phyloP scores from a whole-genome alignment of 2,329 filamentous ascomycete genomes.

The Fusarium subtropicale region DNA sequence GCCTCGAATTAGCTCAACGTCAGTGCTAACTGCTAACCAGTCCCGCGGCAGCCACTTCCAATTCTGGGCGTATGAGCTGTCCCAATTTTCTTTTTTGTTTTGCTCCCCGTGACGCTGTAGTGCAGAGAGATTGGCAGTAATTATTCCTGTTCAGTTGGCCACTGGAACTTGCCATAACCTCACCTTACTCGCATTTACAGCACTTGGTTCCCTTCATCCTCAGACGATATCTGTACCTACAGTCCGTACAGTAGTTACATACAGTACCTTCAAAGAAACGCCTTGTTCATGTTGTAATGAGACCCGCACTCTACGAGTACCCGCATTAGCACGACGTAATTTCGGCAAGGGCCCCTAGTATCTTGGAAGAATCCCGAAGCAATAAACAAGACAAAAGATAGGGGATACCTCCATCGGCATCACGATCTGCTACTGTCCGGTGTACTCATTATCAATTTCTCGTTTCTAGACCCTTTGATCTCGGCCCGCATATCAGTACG shows the following conservation, averaged over 20 bases:
- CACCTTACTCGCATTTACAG: background rate
- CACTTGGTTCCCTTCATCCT: background rate
- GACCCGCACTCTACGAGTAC: constrained; percentile 43
- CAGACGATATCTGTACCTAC: background rate
- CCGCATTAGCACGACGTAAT: constrained; percentile 47
- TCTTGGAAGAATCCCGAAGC: constrained; percentile 30
- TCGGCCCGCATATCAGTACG: constrained; percentile 26
- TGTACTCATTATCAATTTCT: constrained; percentile 5
- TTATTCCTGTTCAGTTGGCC: constrained; percentile 26
- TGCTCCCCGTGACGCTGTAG: constrained; percentile 5
- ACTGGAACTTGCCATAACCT: constrained; percentile 25
- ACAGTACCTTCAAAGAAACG: constrained; percentile 12
- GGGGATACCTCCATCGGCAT: constrained; percentile 9
- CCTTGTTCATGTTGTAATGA: constrained; percentile 40
- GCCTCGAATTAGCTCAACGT: constrained; percentile 11
- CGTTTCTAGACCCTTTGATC: constrained; percentile 20
- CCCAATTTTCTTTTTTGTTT: constrained; percentile 2
- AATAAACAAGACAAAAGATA: constrained; percentile 19
- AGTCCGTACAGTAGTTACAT: background rate
- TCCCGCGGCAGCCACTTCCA: constrained; percentile 29
- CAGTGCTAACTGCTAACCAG: constrained; percentile 12
- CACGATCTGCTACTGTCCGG: background rate
- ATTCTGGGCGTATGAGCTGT: constrained; percentile 20
- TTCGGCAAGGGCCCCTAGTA: constrained; percentile 40
- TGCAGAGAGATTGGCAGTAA: constrained; percentile 12